Base-by-base conservation (phyloP, 2,329 filamentous ascomycete species). In the Septoria linicola region DNA sequence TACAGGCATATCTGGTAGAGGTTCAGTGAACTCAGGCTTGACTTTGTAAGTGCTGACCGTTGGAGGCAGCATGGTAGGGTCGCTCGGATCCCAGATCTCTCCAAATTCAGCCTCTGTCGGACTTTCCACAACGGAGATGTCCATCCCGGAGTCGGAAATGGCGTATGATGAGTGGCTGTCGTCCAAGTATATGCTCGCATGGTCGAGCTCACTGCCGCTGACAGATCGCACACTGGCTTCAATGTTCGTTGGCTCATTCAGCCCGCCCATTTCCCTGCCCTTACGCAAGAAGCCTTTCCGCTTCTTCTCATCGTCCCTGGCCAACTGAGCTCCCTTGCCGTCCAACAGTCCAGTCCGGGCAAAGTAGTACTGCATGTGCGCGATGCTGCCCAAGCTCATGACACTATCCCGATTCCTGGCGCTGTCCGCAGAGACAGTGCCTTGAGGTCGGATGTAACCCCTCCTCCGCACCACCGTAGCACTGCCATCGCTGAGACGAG, bases 311-410 rank as follows among this genome's bases (percentile, higher is more conserved):
- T 63, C 59, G 8, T 48, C 49, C 16, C 27, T 87, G 17, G 88
- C 85, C 53, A 95, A 74, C 68, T 95, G 87, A 47, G 83, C 93
- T 30, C 91, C 92, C 68, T 96, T 96, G 50, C 92, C 90, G 66
- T 99, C 93, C 43, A 99, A 74, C 58, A 99, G 73, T 4, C 93
- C 93, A 0, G 93, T 99, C 53, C 93, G 80, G 30, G 93, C 92
- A 74, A 99, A 99, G 73, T 97, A 99, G 73, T 97, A 96, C 71
- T 99, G 93, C 66, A 99, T 76, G 73, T 99, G 93, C 49, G 91
- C 89, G 63, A 99, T 99, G 71, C 91, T 96, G 48, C 93, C 93
- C 56, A 99, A 74, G 66, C 89, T 96, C 82, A 97, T 86, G 59
- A 99, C 93, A 67, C 91, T 96, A 70, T 99, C 92, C 57, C 93